Percentiles rank a stretch among this genome's conserved stretches.
These are phyloP conservation scores for Nelumbo lutea DNA, from an alignment of 164 flowering plant genomes.

Conservation along the genomic window DNA sequence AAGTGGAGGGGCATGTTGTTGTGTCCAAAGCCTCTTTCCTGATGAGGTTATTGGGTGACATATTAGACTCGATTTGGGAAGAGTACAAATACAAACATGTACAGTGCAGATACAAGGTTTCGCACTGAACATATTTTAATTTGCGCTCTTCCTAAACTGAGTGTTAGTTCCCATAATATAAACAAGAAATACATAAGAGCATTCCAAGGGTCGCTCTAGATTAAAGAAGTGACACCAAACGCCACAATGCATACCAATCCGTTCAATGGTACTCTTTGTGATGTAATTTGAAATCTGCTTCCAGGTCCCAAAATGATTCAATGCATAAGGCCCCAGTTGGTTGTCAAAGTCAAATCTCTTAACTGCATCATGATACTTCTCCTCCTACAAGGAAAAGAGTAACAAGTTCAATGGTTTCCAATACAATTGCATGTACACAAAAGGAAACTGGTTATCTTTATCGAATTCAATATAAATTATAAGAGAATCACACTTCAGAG, in stretches of 20 bases:
- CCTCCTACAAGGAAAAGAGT: conserved; percentile 44
- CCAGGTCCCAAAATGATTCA: conserved; percentile 67
- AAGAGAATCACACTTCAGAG: background rate
- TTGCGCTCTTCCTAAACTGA: no score
- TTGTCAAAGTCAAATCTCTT: conserved; percentile 70
- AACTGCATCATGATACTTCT: conserved; percentile 60
- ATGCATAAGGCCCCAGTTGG: conserved; percentile 78
- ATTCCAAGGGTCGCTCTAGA: background rate
- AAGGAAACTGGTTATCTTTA: background rate
- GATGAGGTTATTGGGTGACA: no score
- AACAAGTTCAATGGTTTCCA: background rate
- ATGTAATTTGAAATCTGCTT: conserved; percentile 63
- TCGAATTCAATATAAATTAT: background rate
- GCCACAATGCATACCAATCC: conserved; percentile 45
- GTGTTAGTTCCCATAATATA: background rate
- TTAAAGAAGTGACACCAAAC: background rate
- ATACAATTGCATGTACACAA: background rate
- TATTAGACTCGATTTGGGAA: no score
- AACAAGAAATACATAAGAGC: background rate
- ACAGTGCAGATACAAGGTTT: no score
- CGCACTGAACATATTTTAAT: no score
- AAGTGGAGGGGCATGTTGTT: no score
- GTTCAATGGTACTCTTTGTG: conserved; percentile 52
- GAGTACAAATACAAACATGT: no score
- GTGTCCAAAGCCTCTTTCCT: no score